These are phyloP conservation scores for Catunica adiposa DNA, from an alignment of 2,329 filamentous ascomycete genomes.

Conservation along the genomic window DNA sequence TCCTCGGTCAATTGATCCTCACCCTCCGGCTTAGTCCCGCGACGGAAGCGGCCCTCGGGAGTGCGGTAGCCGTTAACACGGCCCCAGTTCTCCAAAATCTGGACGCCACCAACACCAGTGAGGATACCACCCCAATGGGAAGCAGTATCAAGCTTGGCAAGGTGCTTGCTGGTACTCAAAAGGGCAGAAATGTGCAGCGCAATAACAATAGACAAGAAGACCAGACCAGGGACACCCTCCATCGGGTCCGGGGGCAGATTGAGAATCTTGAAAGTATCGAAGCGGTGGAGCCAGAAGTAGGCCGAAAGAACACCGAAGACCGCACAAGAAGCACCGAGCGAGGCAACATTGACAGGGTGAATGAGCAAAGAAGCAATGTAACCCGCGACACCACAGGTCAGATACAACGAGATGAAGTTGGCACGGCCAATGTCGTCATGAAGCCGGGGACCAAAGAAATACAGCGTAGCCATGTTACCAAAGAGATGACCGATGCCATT, in stretches of 20 bases:
- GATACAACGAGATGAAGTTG: conserved; percentile 51
- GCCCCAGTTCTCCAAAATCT: conserved; percentile 19
- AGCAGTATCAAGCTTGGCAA: conserved; percentile 35
- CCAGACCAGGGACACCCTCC: conserved; percentile 36
- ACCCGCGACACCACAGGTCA: conserved; percentile 40
- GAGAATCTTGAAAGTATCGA: conserved; percentile 40
- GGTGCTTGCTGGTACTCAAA: conserved; percentile 26
- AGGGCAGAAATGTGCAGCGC: conserved; percentile 34
- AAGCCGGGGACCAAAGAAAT: conserved; percentile 47
- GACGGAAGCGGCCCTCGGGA: conserved; percentile 11
- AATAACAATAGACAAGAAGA: conserved; percentile 34
- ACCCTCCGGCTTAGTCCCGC: conserved; percentile 2
- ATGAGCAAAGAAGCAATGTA: conserved; percentile 40
- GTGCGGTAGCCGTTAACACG: conserved; percentile 10
- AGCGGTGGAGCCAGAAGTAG: conserved; percentile 42
- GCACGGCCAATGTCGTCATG: conserved; percentile 56
- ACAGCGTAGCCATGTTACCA: conserved; percentile 49
- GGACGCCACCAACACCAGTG: conserved; percentile 28
- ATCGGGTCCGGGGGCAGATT: conserved; percentile 38
- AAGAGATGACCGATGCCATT: conserved; percentile 42
- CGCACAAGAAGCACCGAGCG: conserved; percentile 51
- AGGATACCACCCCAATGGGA: conserved; percentile 37
- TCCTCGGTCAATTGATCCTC: background rate
- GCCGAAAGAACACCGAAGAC: conserved; percentile 44
- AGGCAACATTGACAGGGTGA: conserved; percentile 33